Evolutionary conservation across 2,329 filamentous ascomycete species (phyloP).

Genomic region (Metarhizium robertsii): DNA sequence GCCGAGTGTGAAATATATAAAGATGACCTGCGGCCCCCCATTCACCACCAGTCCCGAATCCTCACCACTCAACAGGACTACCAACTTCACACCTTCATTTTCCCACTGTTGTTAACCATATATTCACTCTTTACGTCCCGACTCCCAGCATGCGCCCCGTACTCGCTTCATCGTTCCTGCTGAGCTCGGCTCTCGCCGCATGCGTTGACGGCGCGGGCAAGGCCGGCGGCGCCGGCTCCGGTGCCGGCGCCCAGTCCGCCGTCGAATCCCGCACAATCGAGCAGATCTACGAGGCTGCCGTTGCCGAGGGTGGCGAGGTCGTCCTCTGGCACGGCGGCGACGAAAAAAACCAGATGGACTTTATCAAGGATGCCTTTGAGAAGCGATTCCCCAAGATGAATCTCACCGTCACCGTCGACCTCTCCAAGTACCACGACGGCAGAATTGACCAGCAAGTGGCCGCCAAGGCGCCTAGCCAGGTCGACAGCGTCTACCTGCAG

Average conservation of each 20-base stretch:
- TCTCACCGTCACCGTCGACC: constrained; percentile 43
- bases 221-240: not conserved
- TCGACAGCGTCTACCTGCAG: constrained; percentile 40
- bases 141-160: not conserved
- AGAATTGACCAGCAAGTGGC: constrained; percentile 36
- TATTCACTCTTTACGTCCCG: too few species aligned
- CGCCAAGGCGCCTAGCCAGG: constrained; percentile 20
- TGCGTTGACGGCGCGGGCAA: too few species aligned
- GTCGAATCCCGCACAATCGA: constrained; percentile 37
- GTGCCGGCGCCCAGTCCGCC: not conserved
- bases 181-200: not conserved
- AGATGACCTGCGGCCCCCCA: too few species aligned
- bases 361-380: constrained; percentile 34
- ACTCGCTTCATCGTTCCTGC: not conserved
- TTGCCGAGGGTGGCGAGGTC: constrained; percentile 35
- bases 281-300: constrained; percentile 38
- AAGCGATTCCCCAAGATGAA: constrained; percentile 37
- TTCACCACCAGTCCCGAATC: too few species aligned
- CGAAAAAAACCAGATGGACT: constrained; percentile 28
- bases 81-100: too few species aligned
- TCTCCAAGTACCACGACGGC: constrained; percentile 45
- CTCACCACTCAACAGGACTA: too few species aligned
- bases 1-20: too few species aligned
- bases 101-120: too few species aligned
- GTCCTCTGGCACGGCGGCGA: constrained; percentile 42